phyloP scores from a whole-genome alignment of 805 yeast species.

The Metschnikowia hibisci region DNA sequence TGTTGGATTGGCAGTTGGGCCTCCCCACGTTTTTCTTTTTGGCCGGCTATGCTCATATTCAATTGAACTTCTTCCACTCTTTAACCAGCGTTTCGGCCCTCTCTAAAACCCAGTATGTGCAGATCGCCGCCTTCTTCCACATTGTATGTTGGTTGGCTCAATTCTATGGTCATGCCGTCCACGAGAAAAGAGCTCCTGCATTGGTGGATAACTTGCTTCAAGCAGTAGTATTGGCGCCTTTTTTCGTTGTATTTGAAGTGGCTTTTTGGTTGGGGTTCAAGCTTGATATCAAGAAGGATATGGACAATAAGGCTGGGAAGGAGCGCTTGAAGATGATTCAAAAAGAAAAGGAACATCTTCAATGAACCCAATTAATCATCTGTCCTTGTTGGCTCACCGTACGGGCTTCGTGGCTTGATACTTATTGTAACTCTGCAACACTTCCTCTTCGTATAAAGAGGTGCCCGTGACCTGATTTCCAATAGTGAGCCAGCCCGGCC shows the following conservation, averaged over 20 bases:
- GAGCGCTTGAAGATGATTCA: constrained; percentile 31
- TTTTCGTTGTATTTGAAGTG: constrained; percentile 76
- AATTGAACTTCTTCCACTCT: constrained; percentile 20
- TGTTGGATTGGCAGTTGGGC: constrained; percentile 48
- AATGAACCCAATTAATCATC: too few relatives aligned
- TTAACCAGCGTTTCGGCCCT: constrained; percentile 5
- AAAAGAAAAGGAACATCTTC: constrained; percentile 18
- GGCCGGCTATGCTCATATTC: constrained; percentile 20
- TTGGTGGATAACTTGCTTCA: constrained; percentile 76
- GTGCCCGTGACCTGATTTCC: constrained; percentile 74
- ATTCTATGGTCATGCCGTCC: constrained; percentile 81
- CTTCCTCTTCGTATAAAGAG: constrained; percentile 55
- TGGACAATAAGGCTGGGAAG: constrained; percentile 46
- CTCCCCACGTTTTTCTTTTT: constrained; percentile 27
- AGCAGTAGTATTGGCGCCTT: constrained; percentile 88
- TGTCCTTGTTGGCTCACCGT: neutral
- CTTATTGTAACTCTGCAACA: constrained; percentile 35
- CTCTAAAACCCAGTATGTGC: constrained; percentile 20
- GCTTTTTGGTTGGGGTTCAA: constrained; percentile 65
- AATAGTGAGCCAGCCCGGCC: constrained; percentile 89
- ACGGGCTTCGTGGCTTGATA: constrained; percentile 7
- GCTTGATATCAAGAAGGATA: constrained; percentile 44
- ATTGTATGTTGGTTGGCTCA: constrained; percentile 72
- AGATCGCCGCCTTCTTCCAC: constrained; percentile 41
- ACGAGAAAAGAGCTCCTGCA: constrained; percentile 84